A percentile compares a stretch with the other conserved stretches of the same genome.
Conservation (phyloP, 2,329 filamentous ascomycete species). For the Fusarium dlaminii region DNA sequence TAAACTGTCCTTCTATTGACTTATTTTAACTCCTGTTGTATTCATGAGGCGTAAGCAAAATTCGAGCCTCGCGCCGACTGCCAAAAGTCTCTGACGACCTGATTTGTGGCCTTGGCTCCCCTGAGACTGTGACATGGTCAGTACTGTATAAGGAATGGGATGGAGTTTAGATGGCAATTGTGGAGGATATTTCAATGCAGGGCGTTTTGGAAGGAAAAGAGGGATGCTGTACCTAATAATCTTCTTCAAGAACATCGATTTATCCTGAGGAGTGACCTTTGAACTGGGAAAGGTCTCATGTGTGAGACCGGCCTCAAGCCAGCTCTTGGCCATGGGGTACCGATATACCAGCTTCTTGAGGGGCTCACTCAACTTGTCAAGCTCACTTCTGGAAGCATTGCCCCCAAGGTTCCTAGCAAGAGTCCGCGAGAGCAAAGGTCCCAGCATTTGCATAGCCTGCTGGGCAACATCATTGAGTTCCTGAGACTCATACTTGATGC, state of each 20-base stretch:
- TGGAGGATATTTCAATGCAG: too few species aligned
- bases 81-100: constrained; percentile 78
- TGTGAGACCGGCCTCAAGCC: constrained; percentile 70
- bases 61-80: constrained; percentile 70
- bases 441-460: constrained; percentile 66
- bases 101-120: constrained; percentile 71
- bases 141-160: not conserved
- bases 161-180: not conserved
- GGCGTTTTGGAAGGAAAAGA: too few species aligned
- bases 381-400: constrained; percentile 73
- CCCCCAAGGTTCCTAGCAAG: constrained; percentile 75
- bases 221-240: constrained; percentile 62
- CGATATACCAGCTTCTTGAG: constrained; percentile 73
- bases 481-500: constrained; percentile 55
- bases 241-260: constrained; percentile 71
- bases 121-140: constrained; percentile 59
- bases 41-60: constrained; percentile 68
- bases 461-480: constrained; percentile 56
- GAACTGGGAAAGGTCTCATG: constrained; percentile 66
- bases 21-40: not conserved
- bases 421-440: constrained; percentile 67
- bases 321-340: constrained; percentile 64
- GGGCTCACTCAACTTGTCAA: constrained; percentile 76
- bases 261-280: constrained; percentile 68
- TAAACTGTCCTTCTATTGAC: not conserved